Evolutionary conservation across 495 filamentous ascomycete species (phyloP).

Genomic region (Antarctomyces pellizariae): DNA sequence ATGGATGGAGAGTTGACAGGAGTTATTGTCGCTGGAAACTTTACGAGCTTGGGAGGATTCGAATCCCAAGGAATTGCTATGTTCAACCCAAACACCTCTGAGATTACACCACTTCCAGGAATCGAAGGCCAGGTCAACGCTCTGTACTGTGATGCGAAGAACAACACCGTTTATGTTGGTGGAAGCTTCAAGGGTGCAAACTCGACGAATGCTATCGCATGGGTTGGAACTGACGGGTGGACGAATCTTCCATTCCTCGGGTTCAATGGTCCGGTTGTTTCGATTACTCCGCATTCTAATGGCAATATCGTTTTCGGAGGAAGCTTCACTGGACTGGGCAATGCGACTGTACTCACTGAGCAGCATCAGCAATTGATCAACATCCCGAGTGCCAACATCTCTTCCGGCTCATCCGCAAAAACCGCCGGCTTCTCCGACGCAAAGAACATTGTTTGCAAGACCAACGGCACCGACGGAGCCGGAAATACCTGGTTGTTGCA

Average conservation of each 20-base stretch:
- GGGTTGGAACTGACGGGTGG: constrained; percentile 53
- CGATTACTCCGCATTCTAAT: constrained; percentile 55
- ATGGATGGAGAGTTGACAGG: constrained; percentile 43
- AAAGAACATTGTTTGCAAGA: constrained; percentile 66
- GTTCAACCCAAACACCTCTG: constrained; percentile 43
- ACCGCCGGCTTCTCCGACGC: constrained; percentile 51
- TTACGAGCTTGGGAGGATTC: constrained; percentile 66
- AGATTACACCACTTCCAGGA: constrained; percentile 48
- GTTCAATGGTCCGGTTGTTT: constrained; percentile 80
- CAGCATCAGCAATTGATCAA: constrained; percentile 62
- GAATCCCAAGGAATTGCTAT: constrained; percentile 60
- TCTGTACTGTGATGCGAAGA: constrained; percentile 62
- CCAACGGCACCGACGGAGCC: constrained; percentile 32
- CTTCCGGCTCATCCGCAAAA: constrained; percentile 33
- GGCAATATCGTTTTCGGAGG: constrained; percentile 84
- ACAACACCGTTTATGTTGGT: constrained; percentile 72
- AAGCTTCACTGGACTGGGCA: constrained; percentile 76
- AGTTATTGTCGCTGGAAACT: constrained; percentile 79
- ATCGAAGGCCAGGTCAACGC: constrained; percentile 60
- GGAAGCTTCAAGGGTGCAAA: constrained; percentile 59
- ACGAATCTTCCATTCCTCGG: constrained; percentile 72
- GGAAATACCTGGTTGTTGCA: constrained; percentile 66
- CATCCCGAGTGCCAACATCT: constrained; percentile 49
- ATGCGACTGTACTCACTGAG: constrained; percentile 33
- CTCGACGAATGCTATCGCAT: constrained; percentile 74